Percentiles rank a stretch among this genome's conserved stretches.
These are phyloP conservation scores for Camellia japonica DNA, from an alignment of 148 eudicot genomes.

Conservation along the genomic window DNA sequence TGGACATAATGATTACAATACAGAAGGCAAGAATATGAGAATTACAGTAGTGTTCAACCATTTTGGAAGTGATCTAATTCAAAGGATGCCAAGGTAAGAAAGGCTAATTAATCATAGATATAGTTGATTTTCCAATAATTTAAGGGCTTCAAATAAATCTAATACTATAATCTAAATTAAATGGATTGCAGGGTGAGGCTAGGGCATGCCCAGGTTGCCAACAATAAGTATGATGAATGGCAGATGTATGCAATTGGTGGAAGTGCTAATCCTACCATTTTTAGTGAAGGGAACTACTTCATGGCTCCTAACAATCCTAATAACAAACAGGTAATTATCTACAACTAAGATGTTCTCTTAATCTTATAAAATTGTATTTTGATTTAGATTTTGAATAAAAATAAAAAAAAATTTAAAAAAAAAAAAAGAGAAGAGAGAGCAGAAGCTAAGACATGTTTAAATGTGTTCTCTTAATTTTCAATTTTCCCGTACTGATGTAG, in stretches of 20 bases:
- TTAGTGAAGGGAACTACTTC: constrained; percentile 50
- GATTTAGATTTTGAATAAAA: too few species aligned
- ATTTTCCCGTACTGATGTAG: too few species aligned
- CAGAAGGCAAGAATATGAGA: constrained; percentile 28
- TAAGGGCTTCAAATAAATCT: not conserved
- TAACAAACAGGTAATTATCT: constrained; percentile 22
- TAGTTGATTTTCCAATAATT: not conserved
- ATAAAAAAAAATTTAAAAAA: too few species aligned
- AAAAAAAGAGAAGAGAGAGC: too few species aligned
- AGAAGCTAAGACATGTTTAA: too few species aligned
- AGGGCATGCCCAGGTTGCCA: constrained; percentile 53
- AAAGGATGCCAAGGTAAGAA: constrained; percentile 42
- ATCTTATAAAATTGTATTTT: too few species aligned
- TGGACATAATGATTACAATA: constrained; percentile 30
- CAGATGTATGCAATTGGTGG: constrained; percentile 65
- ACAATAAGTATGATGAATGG: constrained; percentile 59
- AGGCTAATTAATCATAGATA: not conserved
- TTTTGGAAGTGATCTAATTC: constrained; percentile 40
- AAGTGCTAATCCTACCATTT: constrained; percentile 58
- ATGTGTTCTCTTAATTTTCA: too few species aligned
- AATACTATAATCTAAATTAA: not conserved
- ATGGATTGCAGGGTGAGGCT: constrained; percentile 30
- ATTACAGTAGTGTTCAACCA: constrained; percentile 38
- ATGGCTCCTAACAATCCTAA: constrained; percentile 28
- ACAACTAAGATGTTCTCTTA: too few species aligned